Evolutionary conservation across 805 yeast species (phyloP).

Genomic region (Yarrowia osloensis): DNA sequence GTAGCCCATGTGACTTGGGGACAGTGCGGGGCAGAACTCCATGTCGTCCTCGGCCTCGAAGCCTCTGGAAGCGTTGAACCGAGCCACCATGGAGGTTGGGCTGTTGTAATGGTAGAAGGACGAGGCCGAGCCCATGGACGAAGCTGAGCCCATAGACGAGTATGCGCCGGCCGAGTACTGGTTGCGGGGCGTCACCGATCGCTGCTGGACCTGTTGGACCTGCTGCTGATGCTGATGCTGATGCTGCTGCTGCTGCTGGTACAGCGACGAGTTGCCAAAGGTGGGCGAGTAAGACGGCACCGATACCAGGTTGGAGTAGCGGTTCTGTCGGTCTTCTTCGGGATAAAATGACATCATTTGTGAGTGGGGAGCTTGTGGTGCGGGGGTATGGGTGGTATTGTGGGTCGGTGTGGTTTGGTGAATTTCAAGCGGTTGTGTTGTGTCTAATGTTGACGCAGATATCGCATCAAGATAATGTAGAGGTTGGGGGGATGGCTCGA

Average conservation of each 20-base stretch:
- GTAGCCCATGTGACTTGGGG: slow-evolving; percentile 25
- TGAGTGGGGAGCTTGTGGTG: neutral
- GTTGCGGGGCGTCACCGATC: slow-evolving; percentile 25
- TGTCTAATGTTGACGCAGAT: slow-evolving; percentile 23
- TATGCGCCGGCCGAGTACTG: slow-evolving; percentile 26
- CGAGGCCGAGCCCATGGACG: slow-evolving; percentile 25
- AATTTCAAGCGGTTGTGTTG: neutral
- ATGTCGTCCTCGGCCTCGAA: slow-evolving; percentile 71
- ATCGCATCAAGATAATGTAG: slow-evolving; percentile 29
- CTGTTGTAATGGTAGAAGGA: slow-evolving; percentile 16
- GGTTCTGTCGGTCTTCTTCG: slow-evolving; percentile 29
- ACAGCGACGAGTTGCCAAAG: slow-evolving; percentile 20
- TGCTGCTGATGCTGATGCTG: slow-evolving; percentile 30
- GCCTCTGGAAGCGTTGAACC: slow-evolving; percentile 63
- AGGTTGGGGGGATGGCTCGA: slow-evolving; percentile 27
- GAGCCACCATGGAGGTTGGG: slow-evolving; percentile 33
- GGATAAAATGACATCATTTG: slow-evolving; percentile 26
- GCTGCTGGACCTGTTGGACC: slow-evolving; percentile 28
- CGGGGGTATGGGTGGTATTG: neutral
- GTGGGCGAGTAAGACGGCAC: slow-evolving; percentile 23
- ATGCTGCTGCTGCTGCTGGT: slow-evolving; percentile 31
- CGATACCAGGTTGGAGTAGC: slow-evolving; percentile 27
- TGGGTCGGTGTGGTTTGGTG: neutral
- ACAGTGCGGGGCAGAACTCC: slow-evolving; percentile 62
- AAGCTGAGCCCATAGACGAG: slow-evolving; percentile 26